phyloP scores from a whole-genome alignment of 108 stramenopile genomes.

The Fistulifera pelliculosa region DNA sequence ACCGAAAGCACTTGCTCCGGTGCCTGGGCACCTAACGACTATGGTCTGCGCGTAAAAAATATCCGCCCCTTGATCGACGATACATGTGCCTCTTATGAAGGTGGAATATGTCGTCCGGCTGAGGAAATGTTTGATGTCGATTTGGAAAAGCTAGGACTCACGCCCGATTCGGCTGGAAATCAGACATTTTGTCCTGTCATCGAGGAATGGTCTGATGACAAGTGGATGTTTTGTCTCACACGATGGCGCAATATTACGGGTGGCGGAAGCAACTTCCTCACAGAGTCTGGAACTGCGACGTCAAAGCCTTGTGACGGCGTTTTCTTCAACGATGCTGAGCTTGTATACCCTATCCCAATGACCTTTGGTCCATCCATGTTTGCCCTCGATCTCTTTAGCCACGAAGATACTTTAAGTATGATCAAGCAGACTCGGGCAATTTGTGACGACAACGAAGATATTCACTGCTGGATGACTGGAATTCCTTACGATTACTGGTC shows the following conservation, averaged over 20 bases:
- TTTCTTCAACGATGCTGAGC: constrained; percentile 20
- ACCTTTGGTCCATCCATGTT: constrained; percentile 28
- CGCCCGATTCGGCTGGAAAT: neutral
- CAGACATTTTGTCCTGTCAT: constrained; percentile 29
- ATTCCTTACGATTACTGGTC: constrained; percentile 38
- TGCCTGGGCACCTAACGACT: constrained; percentile 20
- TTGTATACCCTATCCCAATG: constrained; percentile 18
- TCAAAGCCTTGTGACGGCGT: constrained; percentile 24
- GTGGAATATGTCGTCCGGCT: constrained; percentile 31
- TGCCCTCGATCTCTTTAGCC: constrained; percentile 17
- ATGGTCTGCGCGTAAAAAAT: constrained; percentile 19
- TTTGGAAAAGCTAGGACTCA: constrained; percentile 7
- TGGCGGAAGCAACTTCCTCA: constrained; percentile 16
- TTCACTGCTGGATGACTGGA: constrained; percentile 37
- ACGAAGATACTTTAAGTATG: constrained; percentile 24
- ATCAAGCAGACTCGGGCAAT: constrained; percentile 28
- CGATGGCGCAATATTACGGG: constrained; percentile 32
- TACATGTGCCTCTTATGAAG: constrained; percentile 21
- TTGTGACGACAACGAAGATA: constrained; percentile 27
- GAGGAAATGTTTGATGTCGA: constrained; percentile 20
- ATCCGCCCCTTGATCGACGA: constrained; percentile 5
- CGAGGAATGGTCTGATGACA: constrained; percentile 25
- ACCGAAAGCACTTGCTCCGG: constrained; percentile 21
- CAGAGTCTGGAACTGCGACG: constrained; percentile 16
- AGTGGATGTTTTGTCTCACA: constrained; percentile 25